Evolutionary conservation across 2,329 filamentous ascomycete species (phyloP).

Genomic region (Byssochlamys sp.): DNA sequence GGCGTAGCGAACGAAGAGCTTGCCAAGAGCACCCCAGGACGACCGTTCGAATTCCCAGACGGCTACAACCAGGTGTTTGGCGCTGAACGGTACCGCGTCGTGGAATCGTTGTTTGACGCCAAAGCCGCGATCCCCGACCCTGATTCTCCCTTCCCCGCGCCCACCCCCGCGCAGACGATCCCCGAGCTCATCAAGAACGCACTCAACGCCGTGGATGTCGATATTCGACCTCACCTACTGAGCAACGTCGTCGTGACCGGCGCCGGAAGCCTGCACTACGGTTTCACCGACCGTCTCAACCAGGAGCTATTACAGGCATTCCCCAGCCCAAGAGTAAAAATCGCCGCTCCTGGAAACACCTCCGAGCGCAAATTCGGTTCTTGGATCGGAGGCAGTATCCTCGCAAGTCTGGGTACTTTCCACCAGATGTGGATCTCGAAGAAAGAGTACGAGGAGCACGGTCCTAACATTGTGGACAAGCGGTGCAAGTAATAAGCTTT

Average conservation of each 20-base stretch:
- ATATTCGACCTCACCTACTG: conserved; percentile 72
- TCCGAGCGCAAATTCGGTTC: conserved; percentile 84
- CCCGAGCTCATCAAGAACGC: conserved; percentile 71
- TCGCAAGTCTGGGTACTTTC: conserved; percentile 90
- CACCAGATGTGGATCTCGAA: conserved; percentile 99
- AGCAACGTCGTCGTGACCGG: conserved; percentile 89
- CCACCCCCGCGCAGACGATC: conserved; percentile 67
- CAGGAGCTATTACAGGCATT: conserved; percentile 72
- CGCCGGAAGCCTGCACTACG: conserved; percentile 74
- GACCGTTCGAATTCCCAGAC: conserved; percentile 93
- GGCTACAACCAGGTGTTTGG: conserved; percentile 94
- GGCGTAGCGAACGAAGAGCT: conserved; percentile 64
- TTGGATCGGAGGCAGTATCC: conserved; percentile 93
- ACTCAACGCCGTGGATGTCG: conserved; percentile 73
- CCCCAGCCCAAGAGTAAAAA: conserved; percentile 75
- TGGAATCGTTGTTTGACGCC: conserved; percentile 86
- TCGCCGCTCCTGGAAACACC: conserved; percentile 76
- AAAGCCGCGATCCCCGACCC: conserved; percentile 55
- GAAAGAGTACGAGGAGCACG: conserved; percentile 97
- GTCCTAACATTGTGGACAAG: conserved; percentile 83
- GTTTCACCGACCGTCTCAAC: conserved; percentile 83
- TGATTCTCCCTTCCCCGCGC: conserved; percentile 38
- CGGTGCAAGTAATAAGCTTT: conserved; percentile 63
- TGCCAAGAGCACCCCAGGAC: conserved; percentile 61
- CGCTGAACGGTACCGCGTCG: conserved; percentile 72